phyloP scores from a whole-genome alignment of 2,329 filamentous ascomycete species.

The Fusarium sp. region DNA sequence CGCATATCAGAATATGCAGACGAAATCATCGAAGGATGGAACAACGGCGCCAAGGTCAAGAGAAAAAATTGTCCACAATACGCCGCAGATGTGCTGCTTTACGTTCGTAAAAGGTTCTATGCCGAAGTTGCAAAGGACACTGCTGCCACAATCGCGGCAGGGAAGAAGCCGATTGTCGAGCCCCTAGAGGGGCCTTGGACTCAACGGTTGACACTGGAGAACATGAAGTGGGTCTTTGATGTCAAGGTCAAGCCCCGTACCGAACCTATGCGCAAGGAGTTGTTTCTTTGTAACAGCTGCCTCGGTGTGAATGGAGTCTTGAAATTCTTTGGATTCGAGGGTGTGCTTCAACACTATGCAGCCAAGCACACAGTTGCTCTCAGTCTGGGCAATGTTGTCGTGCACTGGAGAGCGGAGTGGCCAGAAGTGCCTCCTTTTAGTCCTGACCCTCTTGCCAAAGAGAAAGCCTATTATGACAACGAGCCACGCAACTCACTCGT shows the following conservation, averaged over 20 bases:
- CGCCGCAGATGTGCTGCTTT: constrained; percentile 75
- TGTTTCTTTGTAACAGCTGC: constrained; percentile 80
- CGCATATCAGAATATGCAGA: constrained; percentile 74
- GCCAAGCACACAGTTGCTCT: constrained; percentile 80
- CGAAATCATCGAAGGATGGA: constrained; percentile 75
- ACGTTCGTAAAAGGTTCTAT: constrained; percentile 75
- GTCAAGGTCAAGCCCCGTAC: constrained; percentile 77
- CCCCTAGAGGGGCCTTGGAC: constrained; percentile 64
- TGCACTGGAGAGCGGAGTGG: constrained; percentile 86
- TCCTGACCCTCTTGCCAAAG: constrained; percentile 60
- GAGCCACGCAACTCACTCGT: neutral
- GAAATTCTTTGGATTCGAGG: constrained; percentile 80
- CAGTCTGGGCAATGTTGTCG: constrained; percentile 76
- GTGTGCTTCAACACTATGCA: constrained; percentile 83
- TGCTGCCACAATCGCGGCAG: constrained; percentile 56
- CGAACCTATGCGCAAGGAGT: constrained; percentile 72
- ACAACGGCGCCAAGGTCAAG: constrained; percentile 68
- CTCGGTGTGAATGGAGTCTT: constrained; percentile 57
- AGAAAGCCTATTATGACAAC: constrained; percentile 33
- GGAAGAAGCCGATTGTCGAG: constrained; percentile 57
- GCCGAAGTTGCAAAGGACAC: constrained; percentile 65
- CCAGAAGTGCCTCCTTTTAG: constrained; percentile 78
- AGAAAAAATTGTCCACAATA: constrained; percentile 73
- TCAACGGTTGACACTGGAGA: constrained; percentile 77
- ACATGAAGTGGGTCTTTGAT: constrained; percentile 89